Conservation (phyloP, 2,329 filamentous ascomycete species). For the Ophiostoma novo-ulmi region DNA sequence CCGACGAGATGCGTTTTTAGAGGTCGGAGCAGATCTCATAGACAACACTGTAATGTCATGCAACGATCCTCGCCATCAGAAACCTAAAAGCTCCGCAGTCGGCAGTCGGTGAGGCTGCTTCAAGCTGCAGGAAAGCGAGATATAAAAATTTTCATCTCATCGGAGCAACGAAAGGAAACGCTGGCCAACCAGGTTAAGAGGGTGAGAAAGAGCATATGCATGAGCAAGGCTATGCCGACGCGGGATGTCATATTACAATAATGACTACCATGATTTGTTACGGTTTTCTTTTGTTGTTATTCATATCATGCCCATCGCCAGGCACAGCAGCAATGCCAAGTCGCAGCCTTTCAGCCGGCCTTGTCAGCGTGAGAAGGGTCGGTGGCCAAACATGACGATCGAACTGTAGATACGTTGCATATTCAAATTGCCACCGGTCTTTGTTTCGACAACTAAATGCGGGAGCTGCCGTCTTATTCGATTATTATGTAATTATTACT, state of each 20-base stretch:
- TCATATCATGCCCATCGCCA: not conserved
- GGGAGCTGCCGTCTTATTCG: not conserved
- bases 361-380: not conserved
- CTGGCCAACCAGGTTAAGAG: not conserved
- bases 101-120: constrained; percentile 8
- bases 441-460: not conserved
- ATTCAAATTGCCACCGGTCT: not conserved
- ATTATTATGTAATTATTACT: not conserved
- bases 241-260: not conserved
- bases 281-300: not conserved
- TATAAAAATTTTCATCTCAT: constrained; percentile 3
- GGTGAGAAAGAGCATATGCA: not conserved
- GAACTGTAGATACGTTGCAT: not conserved
- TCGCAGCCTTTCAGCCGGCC: not conserved
- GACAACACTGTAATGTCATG: too few species aligned
- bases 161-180: not conserved
- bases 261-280: not conserved
- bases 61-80: too few species aligned
- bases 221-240: not conserved
- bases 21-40: too few species aligned
- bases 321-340: not conserved
- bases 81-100: constrained; percentile 6
- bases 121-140: not conserved
- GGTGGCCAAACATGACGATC: not conserved
- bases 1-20: not conserved